A percentile compares a stretch with the other conserved stretches of the same genome.
Conservation (phyloP, 2,329 filamentous ascomycete species). For the Hypoxylon sp. region DNA sequence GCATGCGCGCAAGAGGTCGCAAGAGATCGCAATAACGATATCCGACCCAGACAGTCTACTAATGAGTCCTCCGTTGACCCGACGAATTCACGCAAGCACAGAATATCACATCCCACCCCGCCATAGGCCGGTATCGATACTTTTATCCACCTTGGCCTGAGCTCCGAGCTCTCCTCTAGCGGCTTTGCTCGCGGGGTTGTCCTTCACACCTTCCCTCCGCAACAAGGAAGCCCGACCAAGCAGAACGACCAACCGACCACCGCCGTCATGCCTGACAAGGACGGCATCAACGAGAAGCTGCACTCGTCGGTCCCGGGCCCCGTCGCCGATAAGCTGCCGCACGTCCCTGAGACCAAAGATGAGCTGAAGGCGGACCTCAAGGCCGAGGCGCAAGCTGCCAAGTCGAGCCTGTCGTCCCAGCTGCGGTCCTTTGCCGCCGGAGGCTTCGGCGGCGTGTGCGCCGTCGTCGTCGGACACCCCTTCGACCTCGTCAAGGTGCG, state of each 20-base stretch:
- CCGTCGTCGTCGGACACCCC: constrained; percentile 92
- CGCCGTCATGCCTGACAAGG: constrained; percentile 39
- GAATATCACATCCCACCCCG: not conserved
- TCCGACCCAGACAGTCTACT: not conserved
- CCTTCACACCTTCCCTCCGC: not conserved
- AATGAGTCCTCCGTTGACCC: not conserved
- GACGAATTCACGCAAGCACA: not conserved
- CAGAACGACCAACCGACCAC: not conserved
- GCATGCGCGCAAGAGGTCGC: not conserved
- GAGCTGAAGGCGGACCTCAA: constrained; percentile 56
- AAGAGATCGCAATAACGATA: not conserved
- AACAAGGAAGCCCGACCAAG: not conserved
- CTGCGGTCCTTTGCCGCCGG: constrained; percentile 86
- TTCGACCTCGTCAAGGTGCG: constrained; percentile 99
- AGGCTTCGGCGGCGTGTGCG: constrained; percentile 91
- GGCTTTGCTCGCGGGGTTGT: not conserved
- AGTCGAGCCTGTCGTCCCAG: constrained; percentile 54
- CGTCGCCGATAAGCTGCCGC: constrained; percentile 52
- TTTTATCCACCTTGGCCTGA: not conserved
- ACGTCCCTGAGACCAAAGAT: constrained; percentile 54
- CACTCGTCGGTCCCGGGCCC: constrained; percentile 45
- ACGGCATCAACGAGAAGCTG: constrained; percentile 46
- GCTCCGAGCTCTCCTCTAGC: not conserved
- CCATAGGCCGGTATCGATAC: too few species aligned
- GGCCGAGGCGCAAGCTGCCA: constrained; percentile 51